phyloP scores from a whole-genome alignment of 257 asterid genomes.

The Thymus mandschuricus region DNA sequence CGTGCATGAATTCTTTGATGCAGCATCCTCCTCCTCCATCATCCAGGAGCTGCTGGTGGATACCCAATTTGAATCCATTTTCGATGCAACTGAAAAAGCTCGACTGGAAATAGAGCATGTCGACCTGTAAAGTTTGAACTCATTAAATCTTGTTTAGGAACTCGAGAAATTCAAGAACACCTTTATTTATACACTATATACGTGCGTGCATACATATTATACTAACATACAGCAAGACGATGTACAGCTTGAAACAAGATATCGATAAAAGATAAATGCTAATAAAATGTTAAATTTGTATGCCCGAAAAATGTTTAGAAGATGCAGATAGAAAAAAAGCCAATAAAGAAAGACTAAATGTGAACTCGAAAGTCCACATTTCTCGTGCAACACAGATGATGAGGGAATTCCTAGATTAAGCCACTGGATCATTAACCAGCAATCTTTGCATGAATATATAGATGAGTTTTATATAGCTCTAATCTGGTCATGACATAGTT shows the following conservation, averaged over 20 bases:
- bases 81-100: constrained; percentile 35
- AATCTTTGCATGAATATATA: no score
- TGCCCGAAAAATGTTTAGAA: no score
- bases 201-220: neutral
- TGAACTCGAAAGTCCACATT: no score
- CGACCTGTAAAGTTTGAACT: constrained; percentile 8
- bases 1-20: constrained; percentile 29
- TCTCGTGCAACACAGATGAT: no score
- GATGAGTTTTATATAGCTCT: no score
- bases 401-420: no score
- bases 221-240: neutral
- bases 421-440: no score
- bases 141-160: neutral
- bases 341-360: no score
- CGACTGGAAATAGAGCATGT: constrained; percentile 22
- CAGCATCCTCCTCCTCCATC: constrained; percentile 37
- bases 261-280: neutral
- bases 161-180: neutral
- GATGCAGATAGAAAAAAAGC: no score
- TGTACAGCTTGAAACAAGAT: neutral
- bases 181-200: neutral
- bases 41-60: constrained; percentile 33
- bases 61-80: constrained; percentile 40
- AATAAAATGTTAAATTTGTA: no score
- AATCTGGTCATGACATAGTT: no score